Conservation (phyloP, 371 early-diverging fungal genomes). For the Mortierella sp. region DNA sequence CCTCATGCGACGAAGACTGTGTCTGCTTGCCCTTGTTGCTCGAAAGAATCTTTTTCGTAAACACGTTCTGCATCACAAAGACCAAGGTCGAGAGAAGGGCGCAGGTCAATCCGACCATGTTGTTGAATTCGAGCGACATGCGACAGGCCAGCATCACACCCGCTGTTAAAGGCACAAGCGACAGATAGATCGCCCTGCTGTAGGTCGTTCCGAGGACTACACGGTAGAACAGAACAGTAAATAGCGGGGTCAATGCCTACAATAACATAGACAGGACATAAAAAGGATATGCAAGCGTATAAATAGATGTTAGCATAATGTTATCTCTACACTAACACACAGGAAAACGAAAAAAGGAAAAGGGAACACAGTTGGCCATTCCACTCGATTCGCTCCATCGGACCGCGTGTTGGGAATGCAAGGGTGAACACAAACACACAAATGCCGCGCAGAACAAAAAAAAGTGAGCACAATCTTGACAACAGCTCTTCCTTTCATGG, state of each 20-base stretch:
- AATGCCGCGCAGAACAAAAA: background rate
- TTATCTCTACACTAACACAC: background rate
- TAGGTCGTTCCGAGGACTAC: slow-evolving; percentile 77
- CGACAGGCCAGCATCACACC: slow-evolving; percentile 89
- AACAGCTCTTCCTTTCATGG: background rate
- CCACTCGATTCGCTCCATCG: slow-evolving; percentile 2
- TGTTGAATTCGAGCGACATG: slow-evolving; percentile 62
- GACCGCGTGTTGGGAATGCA: background rate
- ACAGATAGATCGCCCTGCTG: slow-evolving; percentile 75
- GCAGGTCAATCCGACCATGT: slow-evolving; percentile 75
- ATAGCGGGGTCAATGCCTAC: slow-evolving; percentile 89
- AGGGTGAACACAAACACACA: background rate
- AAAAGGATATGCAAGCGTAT: background rate
- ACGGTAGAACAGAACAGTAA: slow-evolving; percentile 86
- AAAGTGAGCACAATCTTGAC: background rate
- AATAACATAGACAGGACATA: background rate
- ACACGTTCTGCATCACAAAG: slow-evolving; percentile 89
- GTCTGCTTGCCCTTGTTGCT: slow-evolving; percentile 56
- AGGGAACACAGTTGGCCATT: background rate
- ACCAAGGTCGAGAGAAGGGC: slow-evolving; percentile 84
- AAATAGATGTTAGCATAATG: slow-evolving; percentile 4
- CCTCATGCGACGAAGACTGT: slow-evolving; percentile 28
- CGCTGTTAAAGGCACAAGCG: slow-evolving; percentile 83
- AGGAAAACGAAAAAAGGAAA: background rate
- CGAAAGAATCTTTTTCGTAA: slow-evolving; percentile 83